phyloP scores from a whole-genome alignment of 1,284 basidiomycete genomes.

The Ceratobasidium sp. region DNA sequence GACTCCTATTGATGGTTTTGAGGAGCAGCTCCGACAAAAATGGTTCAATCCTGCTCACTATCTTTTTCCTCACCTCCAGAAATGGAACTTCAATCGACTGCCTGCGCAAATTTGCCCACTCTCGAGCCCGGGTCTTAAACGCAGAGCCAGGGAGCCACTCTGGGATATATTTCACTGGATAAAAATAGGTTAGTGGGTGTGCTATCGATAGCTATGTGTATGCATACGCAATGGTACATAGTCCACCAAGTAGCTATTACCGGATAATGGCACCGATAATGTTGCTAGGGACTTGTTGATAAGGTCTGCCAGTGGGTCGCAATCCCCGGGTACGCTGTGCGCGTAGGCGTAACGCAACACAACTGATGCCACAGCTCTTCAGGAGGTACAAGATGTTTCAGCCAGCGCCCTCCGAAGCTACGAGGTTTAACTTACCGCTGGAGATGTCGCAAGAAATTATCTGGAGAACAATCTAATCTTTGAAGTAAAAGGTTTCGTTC shows the following conservation, averaged over 20 bases:
- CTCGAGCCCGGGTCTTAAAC: slow-evolving; percentile 59
- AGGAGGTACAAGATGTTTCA: neutral
- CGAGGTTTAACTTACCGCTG: slow-evolving; percentile 3
- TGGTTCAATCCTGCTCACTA: slow-evolving; percentile 52
- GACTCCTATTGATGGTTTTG: slow-evolving; percentile 53
- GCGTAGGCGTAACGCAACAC: slow-evolving; percentile 16
- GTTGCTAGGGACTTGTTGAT: slow-evolving; percentile 25
- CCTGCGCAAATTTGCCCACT: slow-evolving; percentile 54
- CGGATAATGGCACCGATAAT: slow-evolving; percentile 12
- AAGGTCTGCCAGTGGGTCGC: slow-evolving; percentile 26
- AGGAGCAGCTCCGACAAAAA: slow-evolving; percentile 11
- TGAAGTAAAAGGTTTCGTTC: slow-evolving; percentile 15
- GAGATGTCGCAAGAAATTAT: slow-evolving; percentile 8
- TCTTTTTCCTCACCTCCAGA: slow-evolving; percentile 57
- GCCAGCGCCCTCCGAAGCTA: neutral
- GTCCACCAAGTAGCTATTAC: slow-evolving; percentile 26
- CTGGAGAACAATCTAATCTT: slow-evolving; percentile 8
- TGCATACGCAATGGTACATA: slow-evolving; percentile 21
- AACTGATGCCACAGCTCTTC: slow-evolving; percentile 29
- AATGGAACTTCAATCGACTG: slow-evolving; percentile 57
- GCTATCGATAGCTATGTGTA: neutral
- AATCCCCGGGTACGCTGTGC: slow-evolving; percentile 9
- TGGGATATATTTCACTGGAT: slow-evolving; percentile 59
- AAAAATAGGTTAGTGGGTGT: neutral
- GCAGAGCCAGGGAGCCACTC: slow-evolving; percentile 63